These are phyloP conservation scores for Paulownia fortunei DNA, from an alignment of 257 asterid species.

Conservation along the genomic window DNA sequence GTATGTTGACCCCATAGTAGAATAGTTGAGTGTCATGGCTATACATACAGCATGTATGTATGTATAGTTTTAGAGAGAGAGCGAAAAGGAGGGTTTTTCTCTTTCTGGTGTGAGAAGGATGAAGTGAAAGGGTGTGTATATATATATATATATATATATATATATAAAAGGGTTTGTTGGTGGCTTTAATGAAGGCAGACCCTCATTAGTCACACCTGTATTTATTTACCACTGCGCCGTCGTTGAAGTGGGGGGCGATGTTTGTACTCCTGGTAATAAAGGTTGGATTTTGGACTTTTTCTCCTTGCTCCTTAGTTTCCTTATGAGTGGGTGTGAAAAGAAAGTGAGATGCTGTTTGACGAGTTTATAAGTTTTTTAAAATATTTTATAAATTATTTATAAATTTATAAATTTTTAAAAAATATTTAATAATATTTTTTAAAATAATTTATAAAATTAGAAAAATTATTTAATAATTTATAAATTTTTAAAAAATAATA, in stretches of 20 bases:
- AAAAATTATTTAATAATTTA: too few relatives aligned
- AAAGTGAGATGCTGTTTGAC: too few relatives aligned
- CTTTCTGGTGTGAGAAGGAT: neutral
- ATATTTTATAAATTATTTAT: too few relatives aligned
- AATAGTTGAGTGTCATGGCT: slow-evolving; percentile 42
- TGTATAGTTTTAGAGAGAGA: slow-evolving; percentile 34
- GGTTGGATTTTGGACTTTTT: neutral
- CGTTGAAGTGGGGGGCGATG: neutral
- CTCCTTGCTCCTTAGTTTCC: too few relatives aligned
- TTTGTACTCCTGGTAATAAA: neutral
- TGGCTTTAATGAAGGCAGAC: slow-evolving; percentile 13
- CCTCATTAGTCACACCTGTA: slow-evolving; percentile 18
- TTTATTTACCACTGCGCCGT: slow-evolving; percentile 23
- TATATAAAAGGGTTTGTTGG: slow-evolving; percentile 24
- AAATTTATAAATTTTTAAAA: too few relatives aligned
- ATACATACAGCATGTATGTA: neutral
- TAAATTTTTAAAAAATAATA: too few relatives aligned
- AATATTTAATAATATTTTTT: too few relatives aligned
- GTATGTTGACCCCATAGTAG: slow-evolving; percentile 33
- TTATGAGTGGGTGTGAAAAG: too few relatives aligned
- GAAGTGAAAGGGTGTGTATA: slow-evolving; percentile 5
- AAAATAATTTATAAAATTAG: too few relatives aligned
- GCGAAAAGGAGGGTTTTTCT: neutral
- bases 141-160: too few relatives aligned
- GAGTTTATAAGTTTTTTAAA: too few relatives aligned